A percentile compares a stretch with the other conserved stretches of the same genome.
phyloP scores from a whole-genome alignment of 352 stramenopile species.

The Synura sp. region DNA sequence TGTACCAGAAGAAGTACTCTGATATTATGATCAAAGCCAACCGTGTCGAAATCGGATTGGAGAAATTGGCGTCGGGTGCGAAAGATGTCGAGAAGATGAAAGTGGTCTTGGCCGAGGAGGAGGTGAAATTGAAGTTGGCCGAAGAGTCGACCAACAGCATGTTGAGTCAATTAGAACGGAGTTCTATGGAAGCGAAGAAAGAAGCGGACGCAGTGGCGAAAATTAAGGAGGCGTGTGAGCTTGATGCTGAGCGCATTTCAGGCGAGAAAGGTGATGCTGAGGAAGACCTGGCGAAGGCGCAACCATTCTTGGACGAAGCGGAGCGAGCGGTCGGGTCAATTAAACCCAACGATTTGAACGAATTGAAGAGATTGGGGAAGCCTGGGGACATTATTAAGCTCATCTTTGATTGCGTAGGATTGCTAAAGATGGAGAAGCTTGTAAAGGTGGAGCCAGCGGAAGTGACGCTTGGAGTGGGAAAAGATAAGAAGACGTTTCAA shows the following conservation, averaged over 20 bases:
- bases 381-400: slow-evolving; percentile 82
- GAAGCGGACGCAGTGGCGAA: slow-evolving; percentile 74
- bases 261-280: slow-evolving; percentile 75
- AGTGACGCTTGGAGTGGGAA: slow-evolving; percentile 60
- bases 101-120: slow-evolving; percentile 66
- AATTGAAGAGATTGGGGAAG: slow-evolving; percentile 82
- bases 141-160: slow-evolving; percentile 71
- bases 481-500: slow-evolving; percentile 71
- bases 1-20: slow-evolving; percentile 72
- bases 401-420: slow-evolving; percentile 80
- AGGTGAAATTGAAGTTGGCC: slow-evolving; percentile 71
- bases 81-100: slow-evolving; percentile 84
- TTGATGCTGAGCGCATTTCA: slow-evolving; percentile 66
- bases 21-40: slow-evolving; percentile 71
- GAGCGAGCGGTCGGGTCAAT: slow-evolving; percentile 73
- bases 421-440: slow-evolving; percentile 75
- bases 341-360: slow-evolving; percentile 78
- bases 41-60: slow-evolving; percentile 71
- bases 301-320: slow-evolving; percentile 76
- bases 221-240: slow-evolving; percentile 74
- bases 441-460: slow-evolving; percentile 68
- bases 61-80: slow-evolving; percentile 73
- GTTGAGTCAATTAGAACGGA: slow-evolving; percentile 82
- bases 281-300: slow-evolving; percentile 74
- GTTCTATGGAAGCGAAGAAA: slow-evolving; percentile 77